Conservation (phyloP, 2,329 filamentous ascomycete genomes). For the Didymella arachidicola region DNA sequence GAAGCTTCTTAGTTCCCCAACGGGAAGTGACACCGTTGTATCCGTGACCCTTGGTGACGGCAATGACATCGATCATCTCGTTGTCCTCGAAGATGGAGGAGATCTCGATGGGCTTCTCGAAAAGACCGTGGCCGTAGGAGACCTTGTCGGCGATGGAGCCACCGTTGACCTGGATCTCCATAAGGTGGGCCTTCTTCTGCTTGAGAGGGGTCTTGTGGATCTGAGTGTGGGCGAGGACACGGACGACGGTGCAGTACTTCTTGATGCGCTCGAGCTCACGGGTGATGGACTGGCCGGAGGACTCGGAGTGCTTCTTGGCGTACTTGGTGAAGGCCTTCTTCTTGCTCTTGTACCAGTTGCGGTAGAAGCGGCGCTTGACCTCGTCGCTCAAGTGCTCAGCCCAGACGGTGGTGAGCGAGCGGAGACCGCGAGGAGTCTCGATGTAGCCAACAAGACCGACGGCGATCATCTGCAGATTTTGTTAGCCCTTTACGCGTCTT, state of each 20-base stretch:
- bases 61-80: slow-evolving; percentile 99
- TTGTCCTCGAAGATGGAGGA: slow-evolving; percentile 97
- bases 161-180: slow-evolving; percentile 99
- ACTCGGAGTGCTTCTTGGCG: slow-evolving; percentile 99
- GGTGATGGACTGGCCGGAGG: slow-evolving; percentile 86
- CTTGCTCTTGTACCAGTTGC: slow-evolving; percentile 99
- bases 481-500: slow-evolving; percentile 26
- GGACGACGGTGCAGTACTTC: slow-evolving; percentile 99
- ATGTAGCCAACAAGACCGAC: slow-evolving; percentile 99
- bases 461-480: slow-evolving; percentile 85
- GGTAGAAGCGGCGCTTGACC: slow-evolving; percentile 99
- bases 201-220: slow-evolving; percentile 99
- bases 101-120: slow-evolving; percentile 98
- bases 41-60: slow-evolving; percentile 99
- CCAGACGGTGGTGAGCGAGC: slow-evolving; percentile 99
- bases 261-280: slow-evolving; percentile 99
- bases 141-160: slow-evolving; percentile 97
- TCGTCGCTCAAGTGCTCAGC: slow-evolving; percentile 99
- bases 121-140: slow-evolving; percentile 90
- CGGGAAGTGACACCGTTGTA: slow-evolving; percentile 96
- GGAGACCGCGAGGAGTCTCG: slow-evolving; percentile 98
- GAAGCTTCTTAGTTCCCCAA: slow-evolving; percentile 99
- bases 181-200: slow-evolving; percentile 99
- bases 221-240: slow-evolving; percentile 98
- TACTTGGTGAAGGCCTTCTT: slow-evolving; percentile 99